A percentile compares a stretch with the other conserved stretches of the same genome.
Evolutionary conservation across 2,329 filamentous ascomycete genomes (phyloP).

Genomic region (Endoconidiophora laricicola): DNA sequence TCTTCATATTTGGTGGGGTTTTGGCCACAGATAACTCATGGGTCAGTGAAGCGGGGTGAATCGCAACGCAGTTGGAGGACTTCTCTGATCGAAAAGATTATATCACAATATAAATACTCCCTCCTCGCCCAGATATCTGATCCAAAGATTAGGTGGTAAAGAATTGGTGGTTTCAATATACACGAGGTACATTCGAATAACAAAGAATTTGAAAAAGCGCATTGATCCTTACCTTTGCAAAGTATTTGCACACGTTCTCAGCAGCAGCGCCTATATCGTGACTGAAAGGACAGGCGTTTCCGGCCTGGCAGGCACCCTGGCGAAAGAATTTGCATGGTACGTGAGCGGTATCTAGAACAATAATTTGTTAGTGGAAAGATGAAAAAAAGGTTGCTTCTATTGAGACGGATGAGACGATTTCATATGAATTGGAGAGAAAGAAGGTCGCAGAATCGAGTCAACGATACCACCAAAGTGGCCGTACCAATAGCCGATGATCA

Average conservation of each 20-base stretch:
- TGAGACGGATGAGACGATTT: too few species aligned
- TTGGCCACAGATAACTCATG: constrained; percentile 4
- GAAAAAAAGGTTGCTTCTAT: too few species aligned
- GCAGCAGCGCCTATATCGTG: constrained; percentile 75
- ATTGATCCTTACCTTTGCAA: constrained; percentile 60
- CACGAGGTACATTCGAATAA: neutral
- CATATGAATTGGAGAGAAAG: neutral
- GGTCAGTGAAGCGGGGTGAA: neutral
- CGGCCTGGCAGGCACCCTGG: constrained; percentile 89
- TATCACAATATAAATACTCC: too few species aligned
- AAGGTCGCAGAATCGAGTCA: constrained; percentile 10
- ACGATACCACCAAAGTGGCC: too few species aligned
- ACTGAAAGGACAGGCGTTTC: constrained; percentile 87
- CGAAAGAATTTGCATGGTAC: constrained; percentile 99
- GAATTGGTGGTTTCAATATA: too few species aligned
- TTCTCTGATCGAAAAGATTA: too few species aligned
- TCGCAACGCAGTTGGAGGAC: too few species aligned
- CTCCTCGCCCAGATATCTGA: too few species aligned
- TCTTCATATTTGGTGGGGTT: neutral
- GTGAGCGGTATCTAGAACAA: constrained; percentile 65
- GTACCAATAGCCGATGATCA: too few species aligned
- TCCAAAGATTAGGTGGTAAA: neutral
- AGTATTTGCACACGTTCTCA: constrained; percentile 95
- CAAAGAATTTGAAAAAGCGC: neutral
- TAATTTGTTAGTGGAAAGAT: neutral